A percentile compares a stretch with the other conserved stretches of the same genome.
Evolutionary conservation across 2,329 filamentous ascomycete species (phyloP).

Genomic region (Fusarium beomiforme): DNA sequence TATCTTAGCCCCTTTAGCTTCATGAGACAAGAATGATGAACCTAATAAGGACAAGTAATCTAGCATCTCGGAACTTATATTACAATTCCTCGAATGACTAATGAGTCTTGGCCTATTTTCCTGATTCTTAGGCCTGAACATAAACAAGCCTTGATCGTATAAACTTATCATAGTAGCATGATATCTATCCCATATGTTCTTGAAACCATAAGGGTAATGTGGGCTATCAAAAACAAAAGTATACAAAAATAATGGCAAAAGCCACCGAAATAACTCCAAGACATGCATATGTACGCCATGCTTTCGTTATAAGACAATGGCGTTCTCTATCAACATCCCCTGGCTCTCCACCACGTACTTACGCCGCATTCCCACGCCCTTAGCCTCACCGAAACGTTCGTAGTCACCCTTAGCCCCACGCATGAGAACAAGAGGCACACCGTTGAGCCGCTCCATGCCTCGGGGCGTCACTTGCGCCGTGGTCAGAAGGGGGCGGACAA

Average conservation of each 20-base stretch:
- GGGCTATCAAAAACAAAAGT: not conserved
- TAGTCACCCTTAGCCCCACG: conserved; percentile 72
- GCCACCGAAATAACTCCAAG: conserved; percentile 32
- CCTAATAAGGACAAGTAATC: not conserved
- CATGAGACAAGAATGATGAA: not conserved
- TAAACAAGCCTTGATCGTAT: not conserved
- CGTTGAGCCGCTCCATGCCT: conserved; percentile 75
- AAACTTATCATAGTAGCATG: not conserved
- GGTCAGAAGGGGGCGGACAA: conserved; percentile 76
- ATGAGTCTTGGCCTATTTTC: not conserved
- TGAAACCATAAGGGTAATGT: not conserved
- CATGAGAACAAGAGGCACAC: conserved; percentile 86
- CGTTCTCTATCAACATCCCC: conserved; percentile 80
- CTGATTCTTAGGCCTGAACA: not conserved
- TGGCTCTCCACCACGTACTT: conserved; percentile 85
- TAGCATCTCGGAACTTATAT: not conserved
- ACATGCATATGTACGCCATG: conserved; percentile 29
- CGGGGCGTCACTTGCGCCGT: conserved; percentile 75
- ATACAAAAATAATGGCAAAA: conserved; percentile 13
- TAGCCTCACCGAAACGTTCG: conserved; percentile 69
- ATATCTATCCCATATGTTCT: not conserved
- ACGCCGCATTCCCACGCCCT: conserved; percentile 77
- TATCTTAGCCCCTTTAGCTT: not conserved
- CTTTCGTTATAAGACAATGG: conserved; percentile 67
- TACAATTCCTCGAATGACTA: not conserved